Evolutionary conservation across 2,329 filamentous ascomycete species (phyloP), one percentile per base, ranked within the genome.

Genomic region (Alternaria angustiovoidea): DNA sequence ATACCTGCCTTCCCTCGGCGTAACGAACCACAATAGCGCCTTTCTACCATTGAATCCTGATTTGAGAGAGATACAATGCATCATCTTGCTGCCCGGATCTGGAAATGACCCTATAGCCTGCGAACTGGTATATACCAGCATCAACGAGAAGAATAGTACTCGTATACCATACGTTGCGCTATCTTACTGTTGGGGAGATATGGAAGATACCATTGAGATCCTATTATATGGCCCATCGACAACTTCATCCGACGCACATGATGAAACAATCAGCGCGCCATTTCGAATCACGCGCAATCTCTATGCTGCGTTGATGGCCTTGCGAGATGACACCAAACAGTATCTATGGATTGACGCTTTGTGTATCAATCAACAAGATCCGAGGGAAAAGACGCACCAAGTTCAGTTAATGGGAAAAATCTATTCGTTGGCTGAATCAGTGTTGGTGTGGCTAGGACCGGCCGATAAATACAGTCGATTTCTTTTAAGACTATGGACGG

Each of bases 21-120:
- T 30, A 3, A 2, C 12, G 8, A 46, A 46, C n/a, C 8, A 46
- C 1, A 2, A 46, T 1, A 7, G 0, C 0, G 43, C 2, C 2
- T 46, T 46, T 4, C 26, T 30, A 4, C 16, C 43, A 14, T 5
- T 46, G 16, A 1, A 46, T 11, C 14, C 24, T 1, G 24, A 4
- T 2, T 7, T 7, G 0, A 12, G 4, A 2, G 42, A 46, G 16
- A 46, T 46, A 46, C 42, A 24, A 46, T 46, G 42, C 42, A 2
- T 30, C 3, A 18, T 18, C 8, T 8, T 46, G 2, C 14, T 7
- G 2, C 42, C 16, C 0, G 42, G 42, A n/a, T 18, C 7, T 6
- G 24, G 24, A 1, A 2, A 46, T 5, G 24, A 30, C 12, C 42
- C 24, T 7, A 18, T 28, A 4, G 16, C 16, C 16, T 46, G 24